phyloP scores from a whole-genome alignment of 345 rosid genomes.

The Lepidium sativum region DNA sequence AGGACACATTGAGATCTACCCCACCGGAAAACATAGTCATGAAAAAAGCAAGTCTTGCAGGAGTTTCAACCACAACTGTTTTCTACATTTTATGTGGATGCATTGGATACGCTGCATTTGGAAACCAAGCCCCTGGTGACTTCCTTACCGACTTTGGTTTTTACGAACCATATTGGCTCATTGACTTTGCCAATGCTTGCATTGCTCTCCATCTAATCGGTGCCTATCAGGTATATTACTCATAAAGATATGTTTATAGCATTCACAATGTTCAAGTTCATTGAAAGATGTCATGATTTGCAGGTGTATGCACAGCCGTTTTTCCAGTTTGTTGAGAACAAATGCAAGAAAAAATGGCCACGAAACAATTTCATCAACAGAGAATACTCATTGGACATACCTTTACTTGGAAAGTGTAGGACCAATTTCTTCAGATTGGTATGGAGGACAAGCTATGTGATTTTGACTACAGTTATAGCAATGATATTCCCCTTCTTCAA shows the following conservation, averaged over 20 bases:
- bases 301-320: slow-evolving; percentile 78
- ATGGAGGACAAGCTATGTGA: slow-evolving; percentile 71
- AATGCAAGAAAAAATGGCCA: slow-evolving; percentile 47
- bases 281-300: no score
- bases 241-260: no score
- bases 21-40: slow-evolving; percentile 62
- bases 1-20: slow-evolving; percentile 60
- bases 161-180: slow-evolving; percentile 77
- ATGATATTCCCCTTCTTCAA: slow-evolving; percentile 94
- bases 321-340: slow-evolving; percentile 51
- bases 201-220: slow-evolving; percentile 74
- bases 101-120: slow-evolving; percentile 79
- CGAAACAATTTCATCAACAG: slow-evolving; percentile 45
- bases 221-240: slow-evolving; percentile 71
- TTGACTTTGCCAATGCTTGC: slow-evolving; percentile 79
- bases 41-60: slow-evolving; percentile 51
- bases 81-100: slow-evolving; percentile 76
- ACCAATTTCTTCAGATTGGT: slow-evolving; percentile 54
- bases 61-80: slow-evolving; percentile 50
- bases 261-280: no score
- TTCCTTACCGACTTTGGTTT: slow-evolving; percentile 90
- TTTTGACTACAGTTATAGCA: slow-evolving; percentile 52
- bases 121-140: slow-evolving; percentile 77
- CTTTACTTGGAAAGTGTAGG: slow-evolving; percentile 33
- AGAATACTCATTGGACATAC: slow-evolving; percentile 36